A percentile compares a stretch with the other conserved stretches of the same genome.
phyloP scores from a whole-genome alignment of 192 early-diverging fungal genomes.

The Obelidium mucronatum region DNA sequence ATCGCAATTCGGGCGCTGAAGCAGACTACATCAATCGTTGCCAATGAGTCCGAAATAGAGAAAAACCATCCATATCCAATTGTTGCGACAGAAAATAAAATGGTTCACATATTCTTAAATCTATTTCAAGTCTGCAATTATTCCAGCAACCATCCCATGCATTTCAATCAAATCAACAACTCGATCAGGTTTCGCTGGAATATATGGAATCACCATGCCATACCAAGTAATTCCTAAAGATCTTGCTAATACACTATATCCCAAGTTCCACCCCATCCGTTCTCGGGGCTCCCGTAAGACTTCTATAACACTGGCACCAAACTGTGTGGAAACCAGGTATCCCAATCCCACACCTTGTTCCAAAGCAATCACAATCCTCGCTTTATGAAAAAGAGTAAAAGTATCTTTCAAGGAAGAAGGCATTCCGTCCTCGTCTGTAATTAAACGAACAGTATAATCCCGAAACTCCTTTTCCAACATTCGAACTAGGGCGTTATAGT shows the following conservation, averaged over 20 bases:
- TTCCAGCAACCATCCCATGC: constrained; percentile 10
- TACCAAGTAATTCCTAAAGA: constrained; percentile 18
- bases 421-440: not conserved
- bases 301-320: constrained; percentile 8
- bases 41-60: too few relatives aligned
- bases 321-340: constrained; percentile 7
- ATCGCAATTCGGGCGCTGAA: constrained; percentile 42
- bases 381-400: not conserved
- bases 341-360: not conserved
- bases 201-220: constrained; percentile 6
- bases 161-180: constrained; percentile 21
- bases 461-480: constrained; percentile 26
- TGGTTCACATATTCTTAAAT: not conserved
- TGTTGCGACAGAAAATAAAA: too few relatives aligned
- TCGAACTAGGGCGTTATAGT: constrained; percentile 12
- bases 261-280: constrained; percentile 5
- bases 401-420: not conserved
- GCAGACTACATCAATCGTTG: too few relatives aligned
- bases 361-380: not conserved
- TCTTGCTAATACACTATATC: not conserved
- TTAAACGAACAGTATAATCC: not conserved
- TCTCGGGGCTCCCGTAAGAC: constrained; percentile 1
- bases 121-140: constrained; percentile 20
- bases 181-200: not conserved
- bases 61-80: too few relatives aligned